Conservation (phyloP, 2,329 filamentous ascomycete genomes). For the Calonectria honghensis region DNA sequence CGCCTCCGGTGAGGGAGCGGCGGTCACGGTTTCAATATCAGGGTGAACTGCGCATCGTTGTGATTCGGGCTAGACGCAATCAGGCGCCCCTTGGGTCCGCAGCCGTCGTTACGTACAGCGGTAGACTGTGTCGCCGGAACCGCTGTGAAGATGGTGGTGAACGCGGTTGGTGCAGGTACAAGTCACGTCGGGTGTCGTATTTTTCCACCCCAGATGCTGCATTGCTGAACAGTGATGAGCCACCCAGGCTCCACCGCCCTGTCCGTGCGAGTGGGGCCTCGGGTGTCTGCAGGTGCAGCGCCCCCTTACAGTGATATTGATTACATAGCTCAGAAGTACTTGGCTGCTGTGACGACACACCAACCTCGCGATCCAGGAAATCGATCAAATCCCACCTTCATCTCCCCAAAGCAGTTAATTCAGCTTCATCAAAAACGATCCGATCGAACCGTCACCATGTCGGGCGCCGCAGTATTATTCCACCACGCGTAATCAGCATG, state of each 20-base stretch:
- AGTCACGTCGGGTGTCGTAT: slow-evolving; percentile 43
- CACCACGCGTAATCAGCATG: background rate
- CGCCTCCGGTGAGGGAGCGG: slow-evolving; percentile 38
- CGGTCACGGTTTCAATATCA: slow-evolving; percentile 41
- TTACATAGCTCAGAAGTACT: slow-evolving; percentile 39
- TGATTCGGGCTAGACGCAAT: slow-evolving; percentile 36
- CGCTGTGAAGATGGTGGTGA: slow-evolving; percentile 1
- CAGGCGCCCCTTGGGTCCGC: slow-evolving; percentile 27
- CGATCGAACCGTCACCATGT: slow-evolving; percentile 54
- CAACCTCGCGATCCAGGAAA: slow-evolving; percentile 33
- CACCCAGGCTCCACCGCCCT: slow-evolving; percentile 31
- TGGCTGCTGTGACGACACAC: slow-evolving; percentile 46
- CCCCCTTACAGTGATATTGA: slow-evolving; percentile 42
- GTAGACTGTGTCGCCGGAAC: background rate
- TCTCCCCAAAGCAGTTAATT: slow-evolving; percentile 29
- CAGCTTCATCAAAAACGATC: slow-evolving; percentile 17
- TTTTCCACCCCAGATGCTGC: slow-evolving; percentile 47
- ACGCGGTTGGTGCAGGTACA: slow-evolving; percentile 21
- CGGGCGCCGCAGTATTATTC: slow-evolving; percentile 56
- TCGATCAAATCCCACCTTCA: slow-evolving; percentile 36
- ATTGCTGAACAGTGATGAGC: slow-evolving; percentile 34
- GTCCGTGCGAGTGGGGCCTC: background rate
- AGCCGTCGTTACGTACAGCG: slow-evolving; percentile 24
- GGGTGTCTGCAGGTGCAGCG: background rate
- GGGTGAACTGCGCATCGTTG: slow-evolving; percentile 51